Percentiles rank a stretch among this genome's conserved stretches.
Conservation (phyloP, 139 green algal species). For the Ulvella scutata region DNA sequence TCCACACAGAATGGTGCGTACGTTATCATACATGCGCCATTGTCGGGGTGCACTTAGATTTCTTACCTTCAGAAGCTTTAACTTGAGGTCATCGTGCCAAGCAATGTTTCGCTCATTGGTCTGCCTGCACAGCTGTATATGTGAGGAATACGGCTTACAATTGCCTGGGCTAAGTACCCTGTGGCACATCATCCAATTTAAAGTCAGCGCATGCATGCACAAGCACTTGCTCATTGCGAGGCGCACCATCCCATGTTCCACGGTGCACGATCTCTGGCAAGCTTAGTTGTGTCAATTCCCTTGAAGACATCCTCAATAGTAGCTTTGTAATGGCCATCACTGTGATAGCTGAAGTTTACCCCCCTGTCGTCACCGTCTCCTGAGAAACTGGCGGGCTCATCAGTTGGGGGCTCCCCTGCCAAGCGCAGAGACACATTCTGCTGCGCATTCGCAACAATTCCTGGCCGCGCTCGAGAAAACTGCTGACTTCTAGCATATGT, state of each 20-base stretch:
- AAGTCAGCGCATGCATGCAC: not conserved
- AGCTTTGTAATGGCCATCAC: constrained; percentile 23
- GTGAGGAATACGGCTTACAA: not conserved
- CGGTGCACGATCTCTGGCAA: constrained; percentile 3
- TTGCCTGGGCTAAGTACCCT: not conserved
- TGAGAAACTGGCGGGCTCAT: no score
- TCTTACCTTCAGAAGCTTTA: constrained; percentile 37
- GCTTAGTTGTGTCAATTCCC: not conserved
- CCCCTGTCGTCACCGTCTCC: no score
- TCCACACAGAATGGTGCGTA: not conserved
- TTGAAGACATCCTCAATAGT: constrained; percentile 40
- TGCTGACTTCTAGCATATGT: no score
- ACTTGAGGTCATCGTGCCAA: constrained; percentile 53
- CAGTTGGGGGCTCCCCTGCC: no score
- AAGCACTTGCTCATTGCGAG: no score
- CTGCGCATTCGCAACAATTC: no score
- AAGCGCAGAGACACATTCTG: no score
- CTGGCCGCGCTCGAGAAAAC: no score
- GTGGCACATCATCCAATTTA: not conserved
- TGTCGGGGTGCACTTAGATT: not conserved
- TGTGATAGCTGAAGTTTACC: not conserved
- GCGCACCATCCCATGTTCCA: constrained; percentile 13
- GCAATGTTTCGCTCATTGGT: constrained; percentile 46
- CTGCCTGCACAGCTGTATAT: constrained; percentile 37
- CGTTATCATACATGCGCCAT: not conserved